phyloP scores from a whole-genome alignment of 805 yeast species.

The Candida ovalis region DNA sequence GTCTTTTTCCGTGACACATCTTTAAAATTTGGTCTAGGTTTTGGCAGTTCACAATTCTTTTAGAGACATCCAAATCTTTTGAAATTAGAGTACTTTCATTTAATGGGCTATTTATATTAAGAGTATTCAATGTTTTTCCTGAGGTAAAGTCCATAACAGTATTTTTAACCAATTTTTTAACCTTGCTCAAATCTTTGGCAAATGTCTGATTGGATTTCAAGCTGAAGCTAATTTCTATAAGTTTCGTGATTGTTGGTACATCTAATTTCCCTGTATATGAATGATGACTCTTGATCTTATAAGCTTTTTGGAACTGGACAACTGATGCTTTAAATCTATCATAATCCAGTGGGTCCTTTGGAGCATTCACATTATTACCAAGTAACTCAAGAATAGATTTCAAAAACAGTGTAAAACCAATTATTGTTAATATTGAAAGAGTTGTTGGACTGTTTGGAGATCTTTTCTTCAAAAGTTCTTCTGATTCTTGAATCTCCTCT shows the following conservation, averaged over 20 bases:
- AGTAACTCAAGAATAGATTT: slow-evolving; percentile 59
- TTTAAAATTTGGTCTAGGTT: slow-evolving; percentile 25
- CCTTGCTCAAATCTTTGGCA: slow-evolving; percentile 32
- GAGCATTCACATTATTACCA: slow-evolving; percentile 53
- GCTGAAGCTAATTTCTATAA: slow-evolving; percentile 21
- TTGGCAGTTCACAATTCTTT: slow-evolving; percentile 21
- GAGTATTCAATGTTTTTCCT: slow-evolving; percentile 30
- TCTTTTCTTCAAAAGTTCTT: slow-evolving; percentile 17
- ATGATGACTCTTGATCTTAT: slow-evolving; percentile 10
- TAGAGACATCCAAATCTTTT: slow-evolving; percentile 17
- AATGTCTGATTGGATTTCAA: slow-evolving; percentile 33
- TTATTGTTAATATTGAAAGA: slow-evolving; percentile 69
- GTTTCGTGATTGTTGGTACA: slow-evolving; percentile 19
- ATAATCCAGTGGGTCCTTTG: slow-evolving; percentile 80
- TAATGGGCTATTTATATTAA: slow-evolving; percentile 24
- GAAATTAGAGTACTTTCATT: slow-evolving; percentile 10
- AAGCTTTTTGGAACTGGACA: slow-evolving; percentile 66
- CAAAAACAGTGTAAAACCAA: slow-evolving; percentile 72
- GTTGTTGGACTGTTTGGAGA: slow-evolving; percentile 16
- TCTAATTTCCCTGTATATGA: slow-evolving; percentile 18
- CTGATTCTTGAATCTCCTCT: slow-evolving; percentile 31
- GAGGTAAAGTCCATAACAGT: slow-evolving; percentile 36
- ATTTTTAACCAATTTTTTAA: slow-evolving; percentile 33
- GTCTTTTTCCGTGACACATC: slow-evolving; percentile 27
- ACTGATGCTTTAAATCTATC: slow-evolving; percentile 65